Base-by-base conservation (phyloP, 176 grass and related monocot species). In the barley (Hordeum vulgare) region DNA sequence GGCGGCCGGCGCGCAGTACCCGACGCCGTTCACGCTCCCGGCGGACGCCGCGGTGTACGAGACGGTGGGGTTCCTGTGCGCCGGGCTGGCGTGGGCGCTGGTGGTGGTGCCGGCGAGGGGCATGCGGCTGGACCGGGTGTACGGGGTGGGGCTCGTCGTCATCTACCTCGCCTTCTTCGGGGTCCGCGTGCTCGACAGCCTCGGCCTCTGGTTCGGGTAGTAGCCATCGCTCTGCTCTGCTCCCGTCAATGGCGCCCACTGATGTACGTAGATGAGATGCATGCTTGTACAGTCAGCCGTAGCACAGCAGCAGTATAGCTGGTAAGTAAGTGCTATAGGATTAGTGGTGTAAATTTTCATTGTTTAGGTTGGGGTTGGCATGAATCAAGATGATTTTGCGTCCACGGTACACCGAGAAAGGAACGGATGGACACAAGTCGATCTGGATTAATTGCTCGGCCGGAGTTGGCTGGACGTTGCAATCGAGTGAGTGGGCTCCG, bases 91-190 rank as follows among this genome's bases (percentile, higher is more conserved):
- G 35, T 99, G 91, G 93, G 93, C 93, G 44, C 75, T 89, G 36
- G 40, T 94, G 29, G 83, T 96, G 28, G 77, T 99, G 74, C 97
- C 97, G 20, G 91, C 84, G 20, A 85, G 90, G 36, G 83, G 76
- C 7, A 96, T 99, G 97, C 89, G 89, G 53, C 86, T 92, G 54
- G 97, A 96, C 77, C 83, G 83, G 83, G 62, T 94, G 9, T 77
- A 94, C 18, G 91, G 97, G 9, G 15, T 79, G 9, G 97, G 97
- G 0, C 86, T 99, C 12, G 29, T 99, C 57, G 65, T 8, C 35
- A 96, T 99, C 85, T 99, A 99, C 83, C 66, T 90, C 77, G 13
- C 80, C 36, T 99, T 99, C 82, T 80, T 99, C 39, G 74, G 68
- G 49, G 20, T 82, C 15, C 80, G 90, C 71, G 79, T 92, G 54